Evolutionary conservation across 495 filamentous ascomycete genomes (phyloP).

Genomic region (Neurospora sp.): DNA sequence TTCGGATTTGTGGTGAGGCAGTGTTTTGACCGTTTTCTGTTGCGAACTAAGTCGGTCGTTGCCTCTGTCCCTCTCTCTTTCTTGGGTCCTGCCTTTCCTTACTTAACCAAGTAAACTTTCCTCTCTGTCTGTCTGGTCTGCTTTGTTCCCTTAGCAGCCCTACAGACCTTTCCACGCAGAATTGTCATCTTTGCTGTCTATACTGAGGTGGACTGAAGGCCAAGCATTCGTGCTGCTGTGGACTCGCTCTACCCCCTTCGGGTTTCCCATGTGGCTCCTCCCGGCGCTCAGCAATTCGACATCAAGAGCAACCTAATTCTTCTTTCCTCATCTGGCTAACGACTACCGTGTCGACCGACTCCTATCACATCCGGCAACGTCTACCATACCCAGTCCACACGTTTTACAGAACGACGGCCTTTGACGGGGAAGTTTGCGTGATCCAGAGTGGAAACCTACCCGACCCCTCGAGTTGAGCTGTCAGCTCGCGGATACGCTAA

Average conservation of each 20-base stretch:
- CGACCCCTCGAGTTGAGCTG: not conserved
- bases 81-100: not conserved
- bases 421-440: not conserved
- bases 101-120: not conserved
- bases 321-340: not conserved
- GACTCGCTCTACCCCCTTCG: not conserved
- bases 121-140: not conserved
- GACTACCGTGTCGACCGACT: not conserved
- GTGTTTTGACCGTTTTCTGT: not conserved
- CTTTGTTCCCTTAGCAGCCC: not conserved
- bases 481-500: not conserved
- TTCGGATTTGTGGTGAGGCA: not conserved
- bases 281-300: not conserved
- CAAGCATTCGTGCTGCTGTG: not conserved
- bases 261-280: not conserved
- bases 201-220: not conserved
- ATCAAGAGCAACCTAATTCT: not conserved
- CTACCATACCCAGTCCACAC: not conserved
- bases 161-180: not conserved
- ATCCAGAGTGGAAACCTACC: not conserved
- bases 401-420: not conserved
- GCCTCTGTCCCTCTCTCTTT: not conserved
- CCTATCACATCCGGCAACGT: not conserved
- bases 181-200: not conserved
- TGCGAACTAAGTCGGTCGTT: constrained; percentile 8